Evolutionary conservation across 805 yeast genomes (phyloP).

Genomic region (Clavispora fructus): DNA sequence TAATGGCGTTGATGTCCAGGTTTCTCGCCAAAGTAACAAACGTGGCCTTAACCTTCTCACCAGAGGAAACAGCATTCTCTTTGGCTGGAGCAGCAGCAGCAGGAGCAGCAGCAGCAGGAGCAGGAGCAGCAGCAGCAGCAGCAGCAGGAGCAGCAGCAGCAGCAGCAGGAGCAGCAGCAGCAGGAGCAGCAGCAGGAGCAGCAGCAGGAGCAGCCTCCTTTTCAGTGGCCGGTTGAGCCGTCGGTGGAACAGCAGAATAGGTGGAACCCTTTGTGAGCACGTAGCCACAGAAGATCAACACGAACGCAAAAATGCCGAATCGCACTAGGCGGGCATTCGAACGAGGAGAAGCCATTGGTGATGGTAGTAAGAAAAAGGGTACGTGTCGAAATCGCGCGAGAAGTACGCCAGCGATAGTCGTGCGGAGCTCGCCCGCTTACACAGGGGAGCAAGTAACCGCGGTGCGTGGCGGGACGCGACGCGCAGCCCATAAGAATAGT

Average conservation of each 20-base stretch:
- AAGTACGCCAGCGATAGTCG: background rate
- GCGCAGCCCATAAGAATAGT: background rate
- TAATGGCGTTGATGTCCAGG: slow-evolving; percentile 57
- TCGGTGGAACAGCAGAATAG: slow-evolving; percentile 14
- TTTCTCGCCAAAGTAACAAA: slow-evolving; percentile 79
- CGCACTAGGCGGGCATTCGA: slow-evolving; percentile 45
- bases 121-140: slow-evolving; percentile 3
- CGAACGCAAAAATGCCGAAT: slow-evolving; percentile 43
- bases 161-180: slow-evolving; percentile 7
- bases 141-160: background rate
- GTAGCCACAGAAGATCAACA: slow-evolving; percentile 43
- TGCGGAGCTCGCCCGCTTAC: background rate
- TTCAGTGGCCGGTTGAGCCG: background rate
- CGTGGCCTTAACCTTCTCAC: slow-evolving; percentile 59
- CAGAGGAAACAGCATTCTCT: slow-evolving; percentile 1
- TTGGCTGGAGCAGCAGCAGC: slow-evolving; percentile 2
- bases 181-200: background rate
- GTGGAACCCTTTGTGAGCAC: slow-evolving; percentile 45
- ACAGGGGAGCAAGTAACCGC: background rate
- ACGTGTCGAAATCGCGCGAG: slow-evolving; percentile 1
- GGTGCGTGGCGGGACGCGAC: background rate
- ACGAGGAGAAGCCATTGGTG: slow-evolving; percentile 25
- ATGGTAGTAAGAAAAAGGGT: slow-evolving; percentile 2
- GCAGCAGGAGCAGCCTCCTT: background rate
- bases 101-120: slow-evolving; percentile 8